Evolutionary conservation across 768 basidiomycete species (phyloP), one percentile per base, ranked within the genome.

Genomic region (Nidularia pulvinata): DNA sequence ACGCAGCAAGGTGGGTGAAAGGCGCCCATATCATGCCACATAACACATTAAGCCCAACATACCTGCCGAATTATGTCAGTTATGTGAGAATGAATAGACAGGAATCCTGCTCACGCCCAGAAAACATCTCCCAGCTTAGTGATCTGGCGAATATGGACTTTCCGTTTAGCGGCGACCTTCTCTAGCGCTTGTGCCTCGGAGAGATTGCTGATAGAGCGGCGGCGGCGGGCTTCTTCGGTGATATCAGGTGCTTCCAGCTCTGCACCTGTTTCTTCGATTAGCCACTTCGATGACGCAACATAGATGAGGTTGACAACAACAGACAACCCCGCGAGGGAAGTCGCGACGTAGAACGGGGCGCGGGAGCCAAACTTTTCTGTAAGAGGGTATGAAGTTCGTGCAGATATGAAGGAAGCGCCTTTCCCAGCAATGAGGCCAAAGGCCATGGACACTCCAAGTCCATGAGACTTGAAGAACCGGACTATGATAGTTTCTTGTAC

Each of bases 401-500:
- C 89, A 22, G 90, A 82, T 34, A 91, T 55, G 64, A 93, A 94
- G 5, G 88, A 88, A 0, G 89, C 81, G 7, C 79, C 83, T 66
- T 93, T 94, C 35, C 92, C 92, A 3, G 83, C 87, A 22, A 94
- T 79, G 13, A 94, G 84, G 19, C 91, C 92, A n/a, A 93, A 75
- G 0, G 90, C 90, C 71, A 94, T 82, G 1, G 88, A 88, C 6
- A 86, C 73, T 1, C 88, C 91, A 1, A 93, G 74, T 1, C 88
- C 88, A 63, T 85, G 88, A 0, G 84, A 80, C 57, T 80, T 82
- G 74, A 91, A 93, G 71, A 89, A 89, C 25, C 87, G 86, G 43
- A 91, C 87, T 49, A 93, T 89, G 57, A 92, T 91, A 5, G 87
- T 87, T 66, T 93, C 91, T 70, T 89, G 92, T 1, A 89, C 85